Percentiles rank a stretch among this genome's conserved stretches.
Conservation (phyloP, 2,329 filamentous ascomycete genomes). For the Trichoderma koningiopsis region DNA sequence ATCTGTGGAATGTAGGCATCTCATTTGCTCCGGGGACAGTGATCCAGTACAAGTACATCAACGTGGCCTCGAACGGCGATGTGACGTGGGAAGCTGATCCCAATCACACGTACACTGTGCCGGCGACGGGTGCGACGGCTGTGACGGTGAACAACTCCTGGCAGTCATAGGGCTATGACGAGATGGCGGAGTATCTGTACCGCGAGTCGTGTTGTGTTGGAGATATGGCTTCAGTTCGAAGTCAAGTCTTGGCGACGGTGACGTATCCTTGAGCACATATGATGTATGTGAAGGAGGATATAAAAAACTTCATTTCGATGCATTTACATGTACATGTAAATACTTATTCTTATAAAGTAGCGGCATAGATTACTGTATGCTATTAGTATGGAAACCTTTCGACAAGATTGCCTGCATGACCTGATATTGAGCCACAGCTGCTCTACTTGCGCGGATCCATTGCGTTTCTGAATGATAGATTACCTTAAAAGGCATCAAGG, state of each 20-base stretch:
- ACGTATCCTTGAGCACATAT: neutral
- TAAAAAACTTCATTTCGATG: neutral
- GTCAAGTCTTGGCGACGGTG: neutral
- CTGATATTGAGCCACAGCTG: neutral
- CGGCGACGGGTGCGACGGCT: slow-evolving; percentile 13
- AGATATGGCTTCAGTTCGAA: neutral
- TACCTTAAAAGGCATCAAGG: neutral
- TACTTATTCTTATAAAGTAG: neutral
- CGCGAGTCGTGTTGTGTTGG: neutral
- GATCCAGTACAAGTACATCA: slow-evolving; percentile 71
- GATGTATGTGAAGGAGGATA: neutral
- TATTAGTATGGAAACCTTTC: neutral
- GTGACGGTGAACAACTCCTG: neutral
- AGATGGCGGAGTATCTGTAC: neutral
- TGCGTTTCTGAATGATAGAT: neutral
- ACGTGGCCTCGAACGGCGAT: slow-evolving; percentile 54
- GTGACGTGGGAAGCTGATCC: slow-evolving; percentile 67
- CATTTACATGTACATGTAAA: neutral
- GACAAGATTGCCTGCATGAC: neutral
- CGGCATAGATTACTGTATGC: neutral
- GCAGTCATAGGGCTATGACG: neutral
- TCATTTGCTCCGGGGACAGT: slow-evolving; percentile 50
- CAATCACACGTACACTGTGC: slow-evolving; percentile 45
- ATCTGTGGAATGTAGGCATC: neutral
- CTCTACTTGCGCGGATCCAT: neutral